Percentiles rank a stretch among this genome's conserved stretches.
These are phyloP conservation scores for Aspergillus sp. DNA, from an alignment of 2,329 filamentous ascomycete species.

Conservation along the genomic window DNA sequence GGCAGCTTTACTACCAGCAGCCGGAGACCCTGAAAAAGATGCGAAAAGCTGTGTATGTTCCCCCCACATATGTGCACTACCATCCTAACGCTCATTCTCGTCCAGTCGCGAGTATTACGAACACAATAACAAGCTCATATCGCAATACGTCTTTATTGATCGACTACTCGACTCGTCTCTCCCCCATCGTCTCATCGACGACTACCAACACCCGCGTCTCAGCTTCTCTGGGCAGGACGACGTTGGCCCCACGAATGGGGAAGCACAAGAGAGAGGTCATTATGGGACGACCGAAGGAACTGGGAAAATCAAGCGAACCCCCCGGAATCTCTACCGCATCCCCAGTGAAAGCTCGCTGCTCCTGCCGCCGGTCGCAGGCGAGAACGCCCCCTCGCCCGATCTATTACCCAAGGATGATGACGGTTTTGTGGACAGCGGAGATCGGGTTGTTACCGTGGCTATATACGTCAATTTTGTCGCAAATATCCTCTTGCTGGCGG, in stretches of 20 bases:
- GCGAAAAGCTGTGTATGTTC: slow-evolving; percentile 63
- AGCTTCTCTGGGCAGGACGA: background rate
- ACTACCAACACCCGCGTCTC: slow-evolving; percentile 57
- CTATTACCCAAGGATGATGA: slow-evolving; percentile 40
- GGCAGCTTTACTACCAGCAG: slow-evolving; percentile 78
- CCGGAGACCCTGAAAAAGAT: slow-evolving; percentile 70
- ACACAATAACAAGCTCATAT: slow-evolving; percentile 80
- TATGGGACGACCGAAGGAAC: slow-evolving; percentile 15
- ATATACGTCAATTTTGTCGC: slow-evolving; percentile 83
- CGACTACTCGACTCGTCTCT: slow-evolving; percentile 84
- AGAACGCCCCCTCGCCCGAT: slow-evolving; percentile 57
- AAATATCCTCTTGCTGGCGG: slow-evolving; percentile 69
- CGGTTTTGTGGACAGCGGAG: slow-evolving; percentile 63
- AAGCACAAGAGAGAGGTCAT: slow-evolving; percentile 49
- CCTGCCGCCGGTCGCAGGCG: slow-evolving; percentile 46
- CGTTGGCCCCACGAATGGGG: background rate
- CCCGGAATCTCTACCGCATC: slow-evolving; percentile 79
- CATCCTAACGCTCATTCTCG: background rate
- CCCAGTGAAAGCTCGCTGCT: slow-evolving; percentile 34
- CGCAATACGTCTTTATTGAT: slow-evolving; percentile 93
- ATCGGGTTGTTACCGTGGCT: slow-evolving; percentile 75
- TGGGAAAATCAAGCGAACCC: slow-evolving; percentile 65
- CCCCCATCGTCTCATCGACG: slow-evolving; percentile 87
- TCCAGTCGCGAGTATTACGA: slow-evolving; percentile 77
- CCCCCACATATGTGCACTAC: background rate